Percentiles rank a stretch among this genome's conserved stretches.
Evolutionary conservation across 2,329 filamentous ascomycete species (phyloP).

Genomic region (Fonsecaea monophora): DNA sequence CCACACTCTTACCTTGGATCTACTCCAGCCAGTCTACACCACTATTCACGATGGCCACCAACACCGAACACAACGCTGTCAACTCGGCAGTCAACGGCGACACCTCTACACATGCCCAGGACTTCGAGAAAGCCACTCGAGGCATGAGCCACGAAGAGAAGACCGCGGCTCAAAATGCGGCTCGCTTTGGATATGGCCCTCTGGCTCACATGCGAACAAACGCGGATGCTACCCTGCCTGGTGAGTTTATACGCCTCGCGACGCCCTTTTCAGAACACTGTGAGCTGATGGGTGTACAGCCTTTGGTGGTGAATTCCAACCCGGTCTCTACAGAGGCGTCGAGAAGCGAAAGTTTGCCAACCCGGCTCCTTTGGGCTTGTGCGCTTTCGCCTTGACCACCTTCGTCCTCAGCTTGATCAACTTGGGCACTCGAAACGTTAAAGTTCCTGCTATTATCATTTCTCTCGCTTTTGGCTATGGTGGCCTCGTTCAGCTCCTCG

Average conservation of each 20-base stretch:
- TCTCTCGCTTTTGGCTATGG: slow-evolving; percentile 76
- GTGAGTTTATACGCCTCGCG: slow-evolving; percentile 16
- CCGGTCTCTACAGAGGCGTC: slow-evolving; percentile 70
- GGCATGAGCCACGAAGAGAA: slow-evolving; percentile 55
- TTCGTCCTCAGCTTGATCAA: slow-evolving; percentile 80
- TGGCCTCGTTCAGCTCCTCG: slow-evolving; percentile 77
- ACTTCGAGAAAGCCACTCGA: slow-evolving; percentile 39
- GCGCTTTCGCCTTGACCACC: slow-evolving; percentile 81
- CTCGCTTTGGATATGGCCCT: slow-evolving; percentile 59
- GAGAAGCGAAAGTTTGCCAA: slow-evolving; percentile 75
- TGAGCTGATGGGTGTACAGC: slow-evolving; percentile 56
- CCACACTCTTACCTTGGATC: background rate
- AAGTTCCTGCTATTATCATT: slow-evolving; percentile 69
- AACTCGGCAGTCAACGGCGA: slow-evolving; percentile 22
- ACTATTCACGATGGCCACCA: slow-evolving; percentile 32
- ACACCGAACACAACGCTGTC: slow-evolving; percentile 21
- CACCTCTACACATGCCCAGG: slow-evolving; percentile 20
- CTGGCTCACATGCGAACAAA: slow-evolving; percentile 57
- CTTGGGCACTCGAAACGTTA: slow-evolving; percentile 67
- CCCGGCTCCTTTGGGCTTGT: slow-evolving; percentile 77
- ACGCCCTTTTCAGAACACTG: background rate
- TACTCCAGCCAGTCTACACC: background rate
- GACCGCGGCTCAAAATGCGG: slow-evolving; percentile 52
- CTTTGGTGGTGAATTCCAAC: slow-evolving; percentile 76
- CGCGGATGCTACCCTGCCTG: slow-evolving; percentile 41